phyloP scores from a whole-genome alignment of 441 rosid species.

The Arabidopsis lyrata region DNA sequence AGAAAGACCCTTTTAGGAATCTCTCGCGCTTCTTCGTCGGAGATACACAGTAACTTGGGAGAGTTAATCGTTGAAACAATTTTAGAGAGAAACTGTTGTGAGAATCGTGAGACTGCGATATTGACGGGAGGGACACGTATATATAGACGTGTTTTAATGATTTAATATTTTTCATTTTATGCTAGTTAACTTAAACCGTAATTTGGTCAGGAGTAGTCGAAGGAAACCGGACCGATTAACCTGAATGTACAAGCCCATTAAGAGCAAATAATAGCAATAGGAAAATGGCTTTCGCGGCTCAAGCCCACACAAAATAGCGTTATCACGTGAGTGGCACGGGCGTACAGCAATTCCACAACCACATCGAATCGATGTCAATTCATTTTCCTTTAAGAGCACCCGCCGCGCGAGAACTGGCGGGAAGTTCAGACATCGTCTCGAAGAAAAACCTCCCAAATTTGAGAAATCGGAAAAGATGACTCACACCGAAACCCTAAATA shows the following conservation, averaged over 20 bases:
- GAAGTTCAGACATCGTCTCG: slow-evolving; percentile 46
- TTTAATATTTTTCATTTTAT: background rate
- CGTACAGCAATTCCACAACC: background rate
- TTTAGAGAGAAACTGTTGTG: background rate
- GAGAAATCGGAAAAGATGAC: slow-evolving; percentile 47
- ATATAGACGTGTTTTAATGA: background rate
- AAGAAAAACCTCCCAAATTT: slow-evolving; percentile 37
- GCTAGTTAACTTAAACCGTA: background rate
- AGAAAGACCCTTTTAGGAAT: background rate
- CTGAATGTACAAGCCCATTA: too few species aligned
- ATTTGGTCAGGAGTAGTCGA: background rate
- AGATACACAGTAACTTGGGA: background rate
- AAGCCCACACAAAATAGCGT: background rate
- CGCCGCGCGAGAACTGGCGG: slow-evolving; percentile 53
- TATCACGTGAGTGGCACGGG: slow-evolving; percentile 26
- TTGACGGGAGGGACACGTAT: background rate
- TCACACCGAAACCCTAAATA: slow-evolving; percentile 66
- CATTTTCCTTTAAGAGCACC: background rate
- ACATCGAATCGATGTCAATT: background rate
- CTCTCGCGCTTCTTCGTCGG: background rate
- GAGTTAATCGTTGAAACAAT: background rate
- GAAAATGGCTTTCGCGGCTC: background rate
- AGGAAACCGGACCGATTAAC: background rate
- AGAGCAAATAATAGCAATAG: background rate
- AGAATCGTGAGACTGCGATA: background rate